Base-by-base conservation (phyloP, 169 alveolate species). In the Plasmodium cynomolgi region DNA sequence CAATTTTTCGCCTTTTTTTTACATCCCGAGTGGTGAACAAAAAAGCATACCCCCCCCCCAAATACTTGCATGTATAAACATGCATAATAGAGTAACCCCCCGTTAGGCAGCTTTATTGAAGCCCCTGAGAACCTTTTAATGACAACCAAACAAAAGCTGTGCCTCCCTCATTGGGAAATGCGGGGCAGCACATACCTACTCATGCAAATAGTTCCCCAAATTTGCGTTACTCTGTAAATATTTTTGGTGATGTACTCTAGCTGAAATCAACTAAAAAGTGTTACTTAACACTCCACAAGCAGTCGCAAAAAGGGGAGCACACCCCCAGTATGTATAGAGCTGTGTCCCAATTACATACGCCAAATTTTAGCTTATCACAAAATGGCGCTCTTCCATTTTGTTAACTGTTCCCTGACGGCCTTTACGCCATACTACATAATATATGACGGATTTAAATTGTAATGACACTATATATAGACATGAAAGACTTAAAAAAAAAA, bases 351-450 rank as follows among this genome's bases (percentile, higher is more conserved):
- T 20, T 26, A 68, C 37, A 8, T 68, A 26, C 6, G 41, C 13
- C 31, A 68, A 20, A 23, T 68, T 26, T 68, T 26, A 26, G 41
- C 31, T 26, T 68, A 20, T 26, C 15, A 41, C 56, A 84, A 41
- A 84, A 85, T 85, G 93, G 23, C 93, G 33, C 62, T 85, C 20
- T 85, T 85, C 83, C 93, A 85, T 23, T 85, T 85, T 74, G 93
- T 85, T 71, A 85, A 85, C 58, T 85, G 93, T 50, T 85, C 93
- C 26, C 39, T 85, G 33, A 34, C 93, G 20, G 83, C 84, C 77
- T 85, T 85, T 31, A 56, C 72, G n/a, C 93, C 93, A 8, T 85
- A 85, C 39, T 85, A 85, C 68, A 85, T 85, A 9, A 85, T 85
- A 50, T 85, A 26, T 11, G 93, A 85, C 62, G 93, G 93, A 85